Conservation (phyloP, 345 rosid genomes). For the Limnanthes douglasii region DNA sequence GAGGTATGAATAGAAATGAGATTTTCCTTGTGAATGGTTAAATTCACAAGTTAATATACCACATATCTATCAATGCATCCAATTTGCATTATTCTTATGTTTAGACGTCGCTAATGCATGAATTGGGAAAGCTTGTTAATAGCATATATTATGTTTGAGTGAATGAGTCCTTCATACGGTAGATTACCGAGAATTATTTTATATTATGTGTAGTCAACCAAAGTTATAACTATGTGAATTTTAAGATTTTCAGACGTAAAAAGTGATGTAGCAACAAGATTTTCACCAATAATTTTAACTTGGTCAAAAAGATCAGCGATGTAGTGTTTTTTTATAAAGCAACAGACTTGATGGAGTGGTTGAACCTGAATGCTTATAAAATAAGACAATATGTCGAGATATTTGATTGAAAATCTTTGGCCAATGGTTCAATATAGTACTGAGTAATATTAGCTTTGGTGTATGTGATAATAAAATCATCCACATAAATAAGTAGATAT, state of each 20-base stretch:
- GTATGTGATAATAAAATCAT: not conserved
- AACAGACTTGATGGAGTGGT: not conserved
- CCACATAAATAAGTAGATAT: not conserved
- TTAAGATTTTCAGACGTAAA: too few relatives aligned
- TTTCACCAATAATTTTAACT: not conserved
- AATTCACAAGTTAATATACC: not conserved
- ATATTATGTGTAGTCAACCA: not conserved
- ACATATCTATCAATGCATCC: not conserved
- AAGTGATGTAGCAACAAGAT: too few relatives aligned
- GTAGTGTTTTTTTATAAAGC: not conserved
- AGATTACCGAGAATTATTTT: too few relatives aligned
- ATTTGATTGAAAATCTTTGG: not conserved
- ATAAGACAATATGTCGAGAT: not conserved
- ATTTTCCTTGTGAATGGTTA: not conserved
- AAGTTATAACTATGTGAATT: not conserved
- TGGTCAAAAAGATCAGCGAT: not conserved
- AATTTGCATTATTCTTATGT: not conserved
- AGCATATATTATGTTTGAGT: not conserved
- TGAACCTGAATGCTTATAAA: not conserved
- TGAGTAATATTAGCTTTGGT: not conserved
- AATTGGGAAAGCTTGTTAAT: not conserved
- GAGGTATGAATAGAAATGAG: not conserved
- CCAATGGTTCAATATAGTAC: not conserved
- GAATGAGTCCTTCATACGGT: too few relatives aligned
- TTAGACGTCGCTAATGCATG: not conserved